These are phyloP conservation scores for Sugiyamaella boreocaroliniensis DNA, from an alignment of 805 yeast species.

Conservation along the genomic window DNA sequence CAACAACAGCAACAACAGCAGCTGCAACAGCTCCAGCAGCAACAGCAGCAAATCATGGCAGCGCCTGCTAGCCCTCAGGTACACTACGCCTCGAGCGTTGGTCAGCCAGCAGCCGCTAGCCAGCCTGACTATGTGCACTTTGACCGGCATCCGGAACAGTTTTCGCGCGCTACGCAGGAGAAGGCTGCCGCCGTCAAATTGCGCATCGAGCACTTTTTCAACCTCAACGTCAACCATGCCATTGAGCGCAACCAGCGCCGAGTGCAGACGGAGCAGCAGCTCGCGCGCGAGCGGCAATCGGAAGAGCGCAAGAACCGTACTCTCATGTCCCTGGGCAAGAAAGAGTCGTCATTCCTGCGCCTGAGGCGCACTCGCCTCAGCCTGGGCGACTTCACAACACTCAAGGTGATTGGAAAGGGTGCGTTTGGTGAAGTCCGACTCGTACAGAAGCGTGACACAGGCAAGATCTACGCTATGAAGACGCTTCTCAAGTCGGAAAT, in stretches of 20 bases:
- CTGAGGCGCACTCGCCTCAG: slow-evolving; percentile 77
- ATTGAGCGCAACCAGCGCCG: slow-evolving; percentile 93
- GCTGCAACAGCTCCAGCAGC: slow-evolving; percentile 13
- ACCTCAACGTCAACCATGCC: slow-evolving; percentile 81
- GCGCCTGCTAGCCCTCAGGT: slow-evolving; percentile 19
- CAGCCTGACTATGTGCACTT: slow-evolving; percentile 53
- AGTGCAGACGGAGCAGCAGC: slow-evolving; percentile 68
- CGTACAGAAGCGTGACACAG: slow-evolving; percentile 88
- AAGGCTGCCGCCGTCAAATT: slow-evolving; percentile 78
- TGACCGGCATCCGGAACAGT: slow-evolving; percentile 74
- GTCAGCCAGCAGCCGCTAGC: slow-evolving; percentile 4
- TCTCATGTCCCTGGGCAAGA: slow-evolving; percentile 73
- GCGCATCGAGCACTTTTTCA: slow-evolving; percentile 76
- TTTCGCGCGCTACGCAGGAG: slow-evolving; percentile 71
- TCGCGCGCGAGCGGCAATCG: slow-evolving; percentile 64
- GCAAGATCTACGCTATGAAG: slow-evolving; percentile 91
- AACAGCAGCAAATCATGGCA: slow-evolving; percentile 14
- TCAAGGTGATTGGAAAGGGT: slow-evolving; percentile 90
- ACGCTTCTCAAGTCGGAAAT: slow-evolving; percentile 84
- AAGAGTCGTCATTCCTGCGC: slow-evolving; percentile 80
- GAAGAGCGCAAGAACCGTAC: slow-evolving; percentile 84
- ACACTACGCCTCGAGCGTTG: slow-evolving; percentile 16
- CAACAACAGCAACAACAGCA: background rate
- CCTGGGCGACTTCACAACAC: slow-evolving; percentile 79
- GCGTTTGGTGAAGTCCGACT: slow-evolving; percentile 96